These are phyloP conservation scores for Maudiozyma barnettii DNA, from an alignment of 805 yeast species.

Conservation along the genomic window DNA sequence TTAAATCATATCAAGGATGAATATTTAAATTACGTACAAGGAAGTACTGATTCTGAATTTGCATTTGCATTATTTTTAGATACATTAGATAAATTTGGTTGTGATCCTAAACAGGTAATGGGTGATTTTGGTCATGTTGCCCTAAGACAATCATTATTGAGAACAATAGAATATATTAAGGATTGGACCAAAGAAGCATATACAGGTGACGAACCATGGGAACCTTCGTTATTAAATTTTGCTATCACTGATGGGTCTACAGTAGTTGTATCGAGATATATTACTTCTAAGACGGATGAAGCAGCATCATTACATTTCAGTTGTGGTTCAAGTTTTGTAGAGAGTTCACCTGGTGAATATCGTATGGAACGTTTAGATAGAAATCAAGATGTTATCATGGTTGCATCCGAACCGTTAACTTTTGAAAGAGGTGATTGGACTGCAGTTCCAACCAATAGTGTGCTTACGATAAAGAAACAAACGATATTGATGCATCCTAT, in stretches of 20 bases:
- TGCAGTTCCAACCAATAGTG: conserved; percentile 87
- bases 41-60: conserved; percentile 93
- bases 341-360: conserved; percentile 84
- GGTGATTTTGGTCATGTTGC: conserved; percentile 44
- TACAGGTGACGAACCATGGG: conserved; percentile 20
- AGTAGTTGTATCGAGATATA: conserved; percentile 79
- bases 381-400: conserved; percentile 90
- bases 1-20: conserved; percentile 68
- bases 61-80: conserved; percentile 84
- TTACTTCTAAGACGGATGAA: conserved; percentile 82
- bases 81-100: conserved; percentile 64
- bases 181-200: conserved; percentile 66
- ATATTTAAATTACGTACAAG: conserved; percentile 74
- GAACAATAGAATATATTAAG: conserved; percentile 66
- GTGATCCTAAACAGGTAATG: conserved; percentile 46
- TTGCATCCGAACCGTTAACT: conserved; percentile 92
- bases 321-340: conserved; percentile 85
- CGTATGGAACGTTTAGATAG: conserved; percentile 90
- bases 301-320: conserved; percentile 95
- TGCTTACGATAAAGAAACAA: conserved; percentile 71
- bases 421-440: conserved; percentile 98
- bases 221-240: conserved; percentile 82
- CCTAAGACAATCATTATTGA: conserved; percentile 58
- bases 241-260: conserved; percentile 91
- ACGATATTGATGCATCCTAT: conserved; percentile 89